Base-by-base conservation (phyloP, 441 rosid genomes). In the Croton setiger region DNA sequence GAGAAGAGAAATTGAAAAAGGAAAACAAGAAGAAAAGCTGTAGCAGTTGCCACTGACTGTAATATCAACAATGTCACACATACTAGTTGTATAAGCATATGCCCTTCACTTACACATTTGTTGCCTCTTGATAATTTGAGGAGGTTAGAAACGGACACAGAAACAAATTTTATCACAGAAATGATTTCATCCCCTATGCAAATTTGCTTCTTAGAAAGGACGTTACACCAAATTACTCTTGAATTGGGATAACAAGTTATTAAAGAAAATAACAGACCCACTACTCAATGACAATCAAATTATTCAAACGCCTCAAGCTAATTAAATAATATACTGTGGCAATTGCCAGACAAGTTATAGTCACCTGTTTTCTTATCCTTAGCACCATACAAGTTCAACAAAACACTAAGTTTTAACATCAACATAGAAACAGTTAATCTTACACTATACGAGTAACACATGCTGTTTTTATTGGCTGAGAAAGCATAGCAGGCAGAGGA, bases 391-490 rank as follows among this genome's bases (percentile, higher is more conserved):
- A 51, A 60, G 14, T 7, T 18, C 58, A 27, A 37, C 63, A 57
- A 23, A 66, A 23, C 21, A 47, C 31, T 10, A 67, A 33, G 11
- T 44, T 5, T 7, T 33, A 56, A 63, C 17, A 35, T 7, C 54
- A 56, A 48, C 57, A 41, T 70, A 57, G 35, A 76, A 74, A 63
- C 5, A 73, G 60, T 51, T 74, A 14, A 53, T 77, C 99, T 83
- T 85, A 95, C 99, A 87, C 71, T 68, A 83, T 88, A 68, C 84
- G 85, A 58, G 81, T 60, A 65, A 84, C 72, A 41, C 81, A 77
- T 35, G 87, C 81, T 64, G 84, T 72, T 80, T 79, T 84, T 61
- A 92, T 84, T 23, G 98, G 90, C 69, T 75, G 88, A 80, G 83
- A 47, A 57, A 95, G 85, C 79, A 87, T 66, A 74, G 80, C 79